Percentiles rank a stretch among this genome's conserved stretches.
These are phyloP conservation scores for Aspergillus haitiensis DNA, from an alignment of 495 filamentous ascomycete genomes.

Conservation along the genomic window DNA sequence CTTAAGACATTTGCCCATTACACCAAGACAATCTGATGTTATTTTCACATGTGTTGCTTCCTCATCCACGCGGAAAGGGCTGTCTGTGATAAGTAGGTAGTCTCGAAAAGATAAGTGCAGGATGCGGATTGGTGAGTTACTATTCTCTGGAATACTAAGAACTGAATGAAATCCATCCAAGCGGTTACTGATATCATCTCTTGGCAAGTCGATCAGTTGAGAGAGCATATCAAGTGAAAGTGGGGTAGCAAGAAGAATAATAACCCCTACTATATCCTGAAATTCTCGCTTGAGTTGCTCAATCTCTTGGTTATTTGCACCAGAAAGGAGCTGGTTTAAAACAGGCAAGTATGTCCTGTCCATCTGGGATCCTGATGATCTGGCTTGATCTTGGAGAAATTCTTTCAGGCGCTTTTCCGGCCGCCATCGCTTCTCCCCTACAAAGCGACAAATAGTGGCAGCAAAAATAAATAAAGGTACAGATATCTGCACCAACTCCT, in stretches of 20 bases:
- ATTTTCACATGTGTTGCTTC: neutral
- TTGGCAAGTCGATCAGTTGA: neutral
- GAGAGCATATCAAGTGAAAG: neutral
- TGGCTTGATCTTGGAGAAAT: neutral
- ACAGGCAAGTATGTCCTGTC: neutral
- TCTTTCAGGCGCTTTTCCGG: constrained; percentile 25
- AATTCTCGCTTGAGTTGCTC: neutral
- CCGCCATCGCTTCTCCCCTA: constrained; percentile 19
- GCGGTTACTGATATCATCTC: neutral
- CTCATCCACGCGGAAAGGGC: neutral
- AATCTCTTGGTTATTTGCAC: too few relatives aligned
- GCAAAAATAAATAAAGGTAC: constrained; percentile 47
- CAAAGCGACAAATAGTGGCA: constrained; percentile 43
- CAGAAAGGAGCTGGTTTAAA: too few relatives aligned
- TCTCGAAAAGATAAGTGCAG: neutral
- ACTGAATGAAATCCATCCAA: constrained; percentile 21
- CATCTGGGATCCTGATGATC: neutral
- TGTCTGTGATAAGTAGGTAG: too few relatives aligned
- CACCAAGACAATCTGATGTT: neutral
- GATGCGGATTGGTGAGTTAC: neutral
- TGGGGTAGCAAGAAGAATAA: neutral
- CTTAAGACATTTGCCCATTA: constrained; percentile 30
- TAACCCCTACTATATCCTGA: neutral
- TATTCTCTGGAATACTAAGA: constrained; percentile 34
- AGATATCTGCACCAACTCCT: constrained; percentile 36